Evolutionary conservation across 2,329 filamentous ascomycete genomes (phyloP).

Genomic region (Cordyceps tenuipes): DNA sequence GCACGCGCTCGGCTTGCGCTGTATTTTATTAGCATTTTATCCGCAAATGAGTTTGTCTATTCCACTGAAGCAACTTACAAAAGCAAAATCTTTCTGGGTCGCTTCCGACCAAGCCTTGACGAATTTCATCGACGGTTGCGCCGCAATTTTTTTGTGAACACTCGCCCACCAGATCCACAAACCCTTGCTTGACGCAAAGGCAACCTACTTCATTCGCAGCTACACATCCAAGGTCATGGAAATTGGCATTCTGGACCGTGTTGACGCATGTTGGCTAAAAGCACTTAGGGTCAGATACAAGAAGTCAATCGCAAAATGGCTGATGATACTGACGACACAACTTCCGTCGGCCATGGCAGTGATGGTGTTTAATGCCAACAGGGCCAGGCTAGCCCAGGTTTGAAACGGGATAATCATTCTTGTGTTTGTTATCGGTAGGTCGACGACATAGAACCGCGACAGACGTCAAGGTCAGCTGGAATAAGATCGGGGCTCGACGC

Average conservation of each 20-base stretch:
- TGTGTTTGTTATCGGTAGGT: not conserved
- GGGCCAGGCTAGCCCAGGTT: not conserved
- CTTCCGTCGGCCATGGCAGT: not conserved
- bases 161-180: slow-evolving; percentile 30
- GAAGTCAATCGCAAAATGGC: not conserved
- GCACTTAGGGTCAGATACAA: not conserved
- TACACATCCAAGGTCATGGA: slow-evolving; percentile 17
- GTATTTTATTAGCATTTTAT: not conserved
- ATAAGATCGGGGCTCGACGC: not conserved
- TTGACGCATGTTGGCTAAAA: slow-evolving; percentile 18
- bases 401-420: not conserved
- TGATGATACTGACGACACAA: not conserved
- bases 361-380: not conserved
- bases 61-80: slow-evolving; percentile 16
- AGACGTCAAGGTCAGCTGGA: not conserved
- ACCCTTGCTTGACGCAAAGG: slow-evolving; percentile 30
- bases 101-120: slow-evolving; percentile 13
- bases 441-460: not conserved
- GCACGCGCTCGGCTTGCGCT: not conserved
- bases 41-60: not conserved
- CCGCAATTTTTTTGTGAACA: slow-evolving; percentile 26
- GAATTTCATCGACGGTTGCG: slow-evolving; percentile 17
- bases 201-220: slow-evolving; percentile 27
- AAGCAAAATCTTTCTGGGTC: slow-evolving; percentile 1
- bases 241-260: slow-evolving; percentile 4